Percentiles rank a stretch among this genome's conserved stretches.
phyloP scores from a whole-genome alignment of 164 flowering plant genomes.

The Dillenia suffruticosa region DNA sequence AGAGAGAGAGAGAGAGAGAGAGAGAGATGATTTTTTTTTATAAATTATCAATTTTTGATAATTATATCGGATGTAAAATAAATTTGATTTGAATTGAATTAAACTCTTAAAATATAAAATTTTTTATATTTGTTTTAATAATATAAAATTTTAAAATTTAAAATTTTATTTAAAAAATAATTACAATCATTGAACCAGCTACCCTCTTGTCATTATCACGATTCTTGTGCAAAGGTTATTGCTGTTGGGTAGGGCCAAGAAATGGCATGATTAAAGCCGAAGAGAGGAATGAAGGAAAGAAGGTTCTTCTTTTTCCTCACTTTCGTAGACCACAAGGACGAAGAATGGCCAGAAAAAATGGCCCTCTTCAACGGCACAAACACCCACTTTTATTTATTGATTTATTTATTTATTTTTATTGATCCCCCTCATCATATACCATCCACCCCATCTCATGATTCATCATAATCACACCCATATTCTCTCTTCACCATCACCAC shows the following conservation, averaged over 20 bases:
- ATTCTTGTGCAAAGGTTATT: slow-evolving; percentile 10
- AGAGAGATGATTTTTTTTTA: too few relatives aligned
- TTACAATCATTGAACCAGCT: too few relatives aligned
- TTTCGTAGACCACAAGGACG: slow-evolving; percentile 23
- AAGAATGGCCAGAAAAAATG: slow-evolving; percentile 5
- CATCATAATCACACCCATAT: slow-evolving; percentile 6
- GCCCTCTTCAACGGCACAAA: background rate
- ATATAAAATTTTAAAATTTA: too few relatives aligned
- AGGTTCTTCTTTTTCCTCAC: slow-evolving; percentile 10
- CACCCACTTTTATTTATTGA: background rate
- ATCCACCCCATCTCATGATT: slow-evolving; percentile 4
- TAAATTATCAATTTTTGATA: too few relatives aligned
- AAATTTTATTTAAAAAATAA: too few relatives aligned
- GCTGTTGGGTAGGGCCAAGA: slow-evolving; percentile 7
- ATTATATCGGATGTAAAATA: too few relatives aligned
- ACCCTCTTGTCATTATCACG: slow-evolving; percentile 12
- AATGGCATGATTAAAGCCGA: slow-evolving; percentile 21
- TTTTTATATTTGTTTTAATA: too few relatives aligned
- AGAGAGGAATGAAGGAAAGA: slow-evolving; percentile 1
- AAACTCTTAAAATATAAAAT: too few relatives aligned
- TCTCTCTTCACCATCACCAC: slow-evolving; percentile 6
- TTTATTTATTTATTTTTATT: too few relatives aligned
- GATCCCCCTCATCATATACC: background rate
- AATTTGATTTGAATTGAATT: too few relatives aligned
- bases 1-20: too few relatives aligned